Conservation (phyloP, 306 rosid genomes). For the Castanea mollissima region DNA sequence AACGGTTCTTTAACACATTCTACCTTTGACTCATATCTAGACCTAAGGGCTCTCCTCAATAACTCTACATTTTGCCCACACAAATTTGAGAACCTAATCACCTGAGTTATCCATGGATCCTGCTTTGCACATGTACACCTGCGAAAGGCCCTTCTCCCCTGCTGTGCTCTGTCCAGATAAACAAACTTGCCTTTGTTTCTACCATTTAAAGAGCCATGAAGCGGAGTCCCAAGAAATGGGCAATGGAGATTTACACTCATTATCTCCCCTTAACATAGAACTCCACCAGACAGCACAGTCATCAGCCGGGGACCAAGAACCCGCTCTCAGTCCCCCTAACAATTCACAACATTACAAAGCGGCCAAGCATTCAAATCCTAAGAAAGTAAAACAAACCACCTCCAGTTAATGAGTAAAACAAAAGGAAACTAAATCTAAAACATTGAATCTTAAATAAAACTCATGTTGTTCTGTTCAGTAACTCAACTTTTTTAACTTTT, state of each 20-base stretch:
- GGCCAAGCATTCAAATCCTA: conserved; percentile 26
- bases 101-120: conserved; percentile 46
- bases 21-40: conserved; percentile 44
- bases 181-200: conserved; percentile 32
- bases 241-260: conserved; percentile 57
- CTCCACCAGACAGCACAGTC: conserved; percentile 26
- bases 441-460: too few species aligned
- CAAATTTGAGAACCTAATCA: conserved; percentile 52
- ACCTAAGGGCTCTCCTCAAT: conserved; percentile 42
- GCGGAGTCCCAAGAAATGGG: conserved; percentile 54
- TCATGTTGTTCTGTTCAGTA: too few species aligned
- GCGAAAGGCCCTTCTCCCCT: conserved; percentile 32
- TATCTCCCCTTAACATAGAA: conserved; percentile 30
- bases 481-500: too few species aligned
- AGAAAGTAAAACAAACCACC: not conserved
- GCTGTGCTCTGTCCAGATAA: conserved; percentile 29
- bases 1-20: conserved; percentile 61
- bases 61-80: conserved; percentile 64
- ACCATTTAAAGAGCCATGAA: conserved; percentile 40
- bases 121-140: conserved; percentile 45
- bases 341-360: conserved; percentile 22
- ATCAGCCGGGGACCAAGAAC: conserved; percentile 55
- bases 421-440: not conserved
- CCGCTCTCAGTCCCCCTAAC: conserved; percentile 48
- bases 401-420: not conserved